Evolutionary conservation across 2,329 filamentous ascomycete species (phyloP).

Genomic region (Cordyceps fumosorosea): DNA sequence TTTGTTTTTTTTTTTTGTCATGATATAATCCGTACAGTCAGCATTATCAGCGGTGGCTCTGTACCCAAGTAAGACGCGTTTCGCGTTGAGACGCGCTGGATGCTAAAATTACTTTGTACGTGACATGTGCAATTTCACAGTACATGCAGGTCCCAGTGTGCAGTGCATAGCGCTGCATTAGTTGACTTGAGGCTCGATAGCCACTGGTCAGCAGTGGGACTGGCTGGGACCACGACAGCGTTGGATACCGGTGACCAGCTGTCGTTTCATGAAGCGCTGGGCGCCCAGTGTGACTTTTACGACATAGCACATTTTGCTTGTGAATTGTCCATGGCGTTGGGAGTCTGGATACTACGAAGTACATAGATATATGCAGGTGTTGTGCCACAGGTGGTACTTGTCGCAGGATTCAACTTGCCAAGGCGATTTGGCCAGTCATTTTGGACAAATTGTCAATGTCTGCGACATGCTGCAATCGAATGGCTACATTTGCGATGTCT

Average conservation of each 20-base stretch:
- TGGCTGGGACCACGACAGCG: background rate
- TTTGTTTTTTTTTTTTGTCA: background rate
- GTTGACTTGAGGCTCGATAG: background rate
- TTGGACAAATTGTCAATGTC: background rate
- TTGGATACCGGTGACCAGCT: background rate
- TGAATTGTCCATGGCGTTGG: too few relatives aligned
- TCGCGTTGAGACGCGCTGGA: background rate
- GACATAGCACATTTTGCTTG: background rate
- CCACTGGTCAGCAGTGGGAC: background rate
- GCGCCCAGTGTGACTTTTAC: background rate
- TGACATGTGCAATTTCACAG: slow-evolving; percentile 1
- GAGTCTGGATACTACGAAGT: too few relatives aligned
- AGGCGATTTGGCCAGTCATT: background rate
- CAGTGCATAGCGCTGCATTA: background rate
- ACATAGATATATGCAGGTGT: background rate
- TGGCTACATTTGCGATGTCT: background rate
- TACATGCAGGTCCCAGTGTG: slow-evolving; percentile 7
- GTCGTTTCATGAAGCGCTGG: slow-evolving; percentile 6
- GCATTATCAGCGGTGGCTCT: background rate
- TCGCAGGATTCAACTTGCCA: background rate
- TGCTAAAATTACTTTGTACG: slow-evolving; percentile 2
- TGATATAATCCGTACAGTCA: too few relatives aligned
- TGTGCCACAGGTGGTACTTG: background rate
- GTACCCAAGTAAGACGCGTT: background rate
- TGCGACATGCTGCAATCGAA: background rate